These are phyloP conservation scores for Boletus speciosus DNA, from an alignment of 768 basidiomycete species.

Conservation along the genomic window DNA sequence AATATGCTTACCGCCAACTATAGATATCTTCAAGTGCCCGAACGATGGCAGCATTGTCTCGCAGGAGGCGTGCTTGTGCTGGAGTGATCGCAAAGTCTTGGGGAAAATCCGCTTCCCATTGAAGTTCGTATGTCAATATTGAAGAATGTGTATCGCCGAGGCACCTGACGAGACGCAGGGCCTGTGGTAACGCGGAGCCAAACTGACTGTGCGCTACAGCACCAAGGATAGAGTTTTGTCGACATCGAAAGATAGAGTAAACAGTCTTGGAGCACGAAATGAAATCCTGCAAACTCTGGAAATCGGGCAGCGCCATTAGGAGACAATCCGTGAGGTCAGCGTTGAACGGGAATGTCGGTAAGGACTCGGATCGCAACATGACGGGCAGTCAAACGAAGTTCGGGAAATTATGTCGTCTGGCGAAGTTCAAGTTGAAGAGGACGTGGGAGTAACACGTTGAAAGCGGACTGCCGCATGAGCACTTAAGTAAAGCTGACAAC, in stretches of 20 bases:
- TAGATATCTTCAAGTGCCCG: constrained; percentile 36
- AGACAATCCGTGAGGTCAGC: constrained; percentile 33
- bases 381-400: background rate
- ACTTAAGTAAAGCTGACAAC: background rate
- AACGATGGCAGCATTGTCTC: constrained; percentile 24
- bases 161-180: constrained; percentile 26
- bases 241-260: constrained; percentile 27
- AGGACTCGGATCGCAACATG: constrained; percentile 1
- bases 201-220: constrained; percentile 28
- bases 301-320: constrained; percentile 27
- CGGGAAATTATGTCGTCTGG: background rate
- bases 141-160: background rate
- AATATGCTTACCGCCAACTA: constrained; percentile 34
- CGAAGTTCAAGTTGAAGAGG: background rate
- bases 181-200: constrained; percentile 32
- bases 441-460: background rate
- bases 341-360: constrained; percentile 2
- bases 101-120: constrained; percentile 2
- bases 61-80: constrained; percentile 22
- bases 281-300: constrained; percentile 23
- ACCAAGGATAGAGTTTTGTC: constrained; percentile 30
- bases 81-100: constrained; percentile 10
- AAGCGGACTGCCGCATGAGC: background rate
- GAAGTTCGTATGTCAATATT: constrained; percentile 7
- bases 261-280: constrained; percentile 31